These are phyloP conservation scores for Diplocarpon rosae DNA, from an alignment of 2,329 filamentous ascomycete species.

Conservation along the genomic window DNA sequence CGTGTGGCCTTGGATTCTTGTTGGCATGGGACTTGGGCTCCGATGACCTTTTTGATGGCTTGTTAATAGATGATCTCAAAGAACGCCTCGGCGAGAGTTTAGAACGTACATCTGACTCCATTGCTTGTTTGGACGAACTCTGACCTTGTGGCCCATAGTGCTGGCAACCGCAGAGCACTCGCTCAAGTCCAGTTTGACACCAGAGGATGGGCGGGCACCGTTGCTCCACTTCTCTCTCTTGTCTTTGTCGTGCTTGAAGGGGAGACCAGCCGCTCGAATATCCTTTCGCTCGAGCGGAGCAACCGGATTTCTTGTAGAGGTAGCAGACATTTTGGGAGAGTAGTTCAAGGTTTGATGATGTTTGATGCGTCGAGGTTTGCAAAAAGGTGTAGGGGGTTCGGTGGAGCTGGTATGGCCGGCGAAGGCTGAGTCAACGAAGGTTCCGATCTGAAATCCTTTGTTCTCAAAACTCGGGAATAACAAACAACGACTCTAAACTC, in stretches of 20 bases:
- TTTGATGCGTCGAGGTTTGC: neutral
- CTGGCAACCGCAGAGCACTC: conserved; percentile 6
- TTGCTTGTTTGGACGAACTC: conserved; percentile 21
- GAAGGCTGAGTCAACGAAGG: too few relatives aligned
- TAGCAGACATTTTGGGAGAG: conserved; percentile 9
- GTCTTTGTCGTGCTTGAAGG: conserved; percentile 26
- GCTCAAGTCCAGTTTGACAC: conserved; percentile 6
- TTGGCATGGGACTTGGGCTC: conserved; percentile 18
- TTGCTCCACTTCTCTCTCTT: conserved; percentile 23
- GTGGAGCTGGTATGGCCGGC: neutral
- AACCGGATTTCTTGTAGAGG: conserved; percentile 6
- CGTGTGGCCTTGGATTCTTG: conserved; percentile 15
- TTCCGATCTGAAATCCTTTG: too few relatives aligned
- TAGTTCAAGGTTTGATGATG: neutral
- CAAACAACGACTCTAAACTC: too few relatives aligned
- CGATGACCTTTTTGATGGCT: conserved; percentile 1
- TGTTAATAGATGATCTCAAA: neutral
- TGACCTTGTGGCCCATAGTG: conserved; percentile 11
- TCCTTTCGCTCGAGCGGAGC: conserved; percentile 21
- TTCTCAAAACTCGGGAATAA: too few relatives aligned
- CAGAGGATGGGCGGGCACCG: conserved; percentile 17
- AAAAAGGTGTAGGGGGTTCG: conserved; percentile 1
- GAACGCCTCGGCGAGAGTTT: neutral
- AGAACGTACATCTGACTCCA: conserved; percentile 14
- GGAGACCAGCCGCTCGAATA: conserved; percentile 22